phyloP scores from a whole-genome alignment of 805 yeast genomes.

The Candida methanosorbosa region DNA sequence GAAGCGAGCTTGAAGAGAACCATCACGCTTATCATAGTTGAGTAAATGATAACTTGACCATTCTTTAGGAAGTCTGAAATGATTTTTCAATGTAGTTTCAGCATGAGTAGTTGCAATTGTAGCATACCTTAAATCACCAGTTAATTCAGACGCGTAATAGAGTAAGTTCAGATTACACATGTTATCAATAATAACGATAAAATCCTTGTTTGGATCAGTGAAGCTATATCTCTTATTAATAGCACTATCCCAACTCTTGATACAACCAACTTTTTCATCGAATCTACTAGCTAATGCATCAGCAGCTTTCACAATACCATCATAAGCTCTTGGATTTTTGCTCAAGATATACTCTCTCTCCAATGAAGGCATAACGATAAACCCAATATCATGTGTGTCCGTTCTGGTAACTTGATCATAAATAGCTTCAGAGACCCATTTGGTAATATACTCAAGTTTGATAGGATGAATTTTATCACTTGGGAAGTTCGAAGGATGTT shows the following conservation, averaged over 20 bases:
- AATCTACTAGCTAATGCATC: slow-evolving; percentile 18
- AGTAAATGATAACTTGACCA: slow-evolving; percentile 19
- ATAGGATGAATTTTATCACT: neutral
- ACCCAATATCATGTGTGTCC: slow-evolving; percentile 23
- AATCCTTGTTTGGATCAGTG: slow-evolving; percentile 11
- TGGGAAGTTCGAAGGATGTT: neutral
- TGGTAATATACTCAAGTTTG: neutral
- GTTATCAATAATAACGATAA: slow-evolving; percentile 18
- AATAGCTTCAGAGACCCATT: slow-evolving; percentile 1
- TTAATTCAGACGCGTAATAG: slow-evolving; percentile 16
- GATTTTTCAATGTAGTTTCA: slow-evolving; percentile 18
- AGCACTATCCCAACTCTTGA: slow-evolving; percentile 21
- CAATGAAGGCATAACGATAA: slow-evolving; percentile 18
- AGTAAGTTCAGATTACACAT: slow-evolving; percentile 14
- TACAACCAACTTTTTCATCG: slow-evolving; percentile 13
- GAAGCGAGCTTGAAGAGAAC: slow-evolving; percentile 14
- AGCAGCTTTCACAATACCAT: slow-evolving; percentile 17
- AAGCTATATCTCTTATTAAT: slow-evolving; percentile 10
- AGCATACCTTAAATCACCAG: slow-evolving; percentile 19
- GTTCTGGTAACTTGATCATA: slow-evolving; percentile 7
- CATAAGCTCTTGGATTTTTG: slow-evolving; percentile 10
- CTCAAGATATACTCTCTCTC: slow-evolving; percentile 15
- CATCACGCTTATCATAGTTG: slow-evolving; percentile 16
- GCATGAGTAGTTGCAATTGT: slow-evolving; percentile 23
- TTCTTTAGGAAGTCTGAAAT: slow-evolving; percentile 12